Base-by-base conservation (phyloP, 495 filamentous ascomycete species). In the Xylaria bambusicola region DNA sequence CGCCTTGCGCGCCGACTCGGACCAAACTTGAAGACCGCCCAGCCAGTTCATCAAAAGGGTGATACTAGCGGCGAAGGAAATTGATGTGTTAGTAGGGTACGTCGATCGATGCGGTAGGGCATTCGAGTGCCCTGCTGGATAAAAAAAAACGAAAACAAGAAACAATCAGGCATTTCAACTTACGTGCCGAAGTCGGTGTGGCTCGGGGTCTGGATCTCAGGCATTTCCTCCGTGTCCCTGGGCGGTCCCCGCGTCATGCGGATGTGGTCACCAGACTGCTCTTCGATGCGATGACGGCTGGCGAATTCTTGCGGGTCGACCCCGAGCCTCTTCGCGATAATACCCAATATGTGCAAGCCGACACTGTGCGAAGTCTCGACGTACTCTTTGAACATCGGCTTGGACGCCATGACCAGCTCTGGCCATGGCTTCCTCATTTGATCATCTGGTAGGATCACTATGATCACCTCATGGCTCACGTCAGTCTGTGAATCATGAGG, bases 11-110 rank as follows among this genome's bases (percentile, higher is more conserved):
- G 69, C 57, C 0, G 69, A 69, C 6, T 82, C 81, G 0, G 76
- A 75, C 35, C 76, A 76, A 15, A 86, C 80, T 56, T 88, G 84
- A 7, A 86, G 73, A 0, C 85, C 83, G 18, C 83, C 83, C 2
- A 86, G 74, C 47, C 82, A 77, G 67, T 85, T 86, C 72, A 86
- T 83, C 9, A 87, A 73, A 8, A 87, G 63, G 2, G 83, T 86
- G 24, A 86, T 70, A 20, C 75, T 81, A 50, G n/a, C 1, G 13
- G 27, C 45, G n/a, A 29, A 33, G 33, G n/a, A n/a, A n/a, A n/a
- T n/a, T n/a, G n/a, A n/a, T n/a, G n/a, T n/a, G n/a, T n/a, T n/a
- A n/a, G n/a, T n/a, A n/a, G n/a, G n/a, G n/a, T n/a, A n/a, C n/a
- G n/a, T n/a, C n/a, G n/a, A n/a, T n/a, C n/a, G n/a, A n/a, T n/a